phyloP scores from a whole-genome alignment of 257 asterid genomes.

The Verbascum thapsus region DNA sequence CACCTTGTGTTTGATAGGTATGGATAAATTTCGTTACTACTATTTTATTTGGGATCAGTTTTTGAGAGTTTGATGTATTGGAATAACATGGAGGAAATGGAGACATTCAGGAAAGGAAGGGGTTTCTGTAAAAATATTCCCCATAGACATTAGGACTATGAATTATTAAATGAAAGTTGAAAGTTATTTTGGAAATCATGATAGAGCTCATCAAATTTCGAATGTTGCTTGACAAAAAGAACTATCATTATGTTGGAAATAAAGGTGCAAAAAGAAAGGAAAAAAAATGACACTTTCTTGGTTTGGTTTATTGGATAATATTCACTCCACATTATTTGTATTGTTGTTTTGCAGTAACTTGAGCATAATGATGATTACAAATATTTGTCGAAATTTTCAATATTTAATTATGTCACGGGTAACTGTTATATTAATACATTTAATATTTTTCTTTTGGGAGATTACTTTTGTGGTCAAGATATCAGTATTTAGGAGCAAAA shows the following conservation, averaged over 20 bases:
- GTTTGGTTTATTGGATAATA: not conserved
- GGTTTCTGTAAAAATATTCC: not conserved
- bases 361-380: not conserved
- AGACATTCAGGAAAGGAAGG: too few species aligned
- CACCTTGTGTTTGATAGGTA: constrained; percentile 87
- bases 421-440: not conserved
- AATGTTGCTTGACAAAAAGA: too few species aligned
- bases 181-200: not conserved
- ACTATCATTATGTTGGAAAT: not conserved
- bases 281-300: not conserved
- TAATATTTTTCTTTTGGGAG: too few species aligned
- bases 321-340: not conserved
- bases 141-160: not conserved
- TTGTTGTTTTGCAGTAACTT: not conserved
- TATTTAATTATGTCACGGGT: not conserved
- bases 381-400: not conserved
- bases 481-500: too few species aligned
- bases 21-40: too few species aligned
- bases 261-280: not conserved
- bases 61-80: not conserved
- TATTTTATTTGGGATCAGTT: too few species aligned
- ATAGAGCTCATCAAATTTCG: too few species aligned
- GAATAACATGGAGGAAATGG: constrained; percentile 15
- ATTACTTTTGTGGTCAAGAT: too few species aligned
- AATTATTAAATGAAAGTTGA: not conserved